Evolutionary conservation across 148 eudicot genomes (phyloP).

Genomic region (Rhododendron griersonianum): DNA sequence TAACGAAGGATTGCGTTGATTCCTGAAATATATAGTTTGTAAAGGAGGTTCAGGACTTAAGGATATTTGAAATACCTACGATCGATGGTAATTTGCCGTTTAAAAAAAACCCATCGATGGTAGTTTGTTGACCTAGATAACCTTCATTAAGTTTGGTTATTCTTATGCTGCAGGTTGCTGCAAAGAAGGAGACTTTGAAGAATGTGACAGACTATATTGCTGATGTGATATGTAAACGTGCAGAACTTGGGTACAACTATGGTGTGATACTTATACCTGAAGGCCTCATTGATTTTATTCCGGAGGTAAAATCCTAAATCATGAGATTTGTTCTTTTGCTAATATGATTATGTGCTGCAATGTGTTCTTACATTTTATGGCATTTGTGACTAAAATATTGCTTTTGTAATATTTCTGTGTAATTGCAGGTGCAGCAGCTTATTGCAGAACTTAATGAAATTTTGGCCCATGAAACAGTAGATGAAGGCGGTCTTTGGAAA

Average conservation of each 20-base stretch:
- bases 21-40: neutral
- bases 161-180: conserved; percentile 67
- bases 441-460: conserved; percentile 85
- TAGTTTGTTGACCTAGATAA: neutral
- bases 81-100: neutral
- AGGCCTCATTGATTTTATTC: conserved; percentile 96
- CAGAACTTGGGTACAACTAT: conserved; percentile 75
- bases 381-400: neutral
- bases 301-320: conserved; percentile 52
- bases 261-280: conserved; percentile 95
- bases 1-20: neutral
- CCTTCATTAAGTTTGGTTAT: neutral
- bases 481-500: conserved; percentile 83
- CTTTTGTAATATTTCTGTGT: conserved; percentile 2
- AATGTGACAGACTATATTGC: conserved; percentile 86
- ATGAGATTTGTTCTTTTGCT: neutral
- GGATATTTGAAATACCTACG: neutral
- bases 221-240: conserved; percentile 84
- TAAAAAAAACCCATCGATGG: neutral
- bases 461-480: conserved; percentile 73
- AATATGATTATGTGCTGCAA: neutral
- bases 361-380: neutral
- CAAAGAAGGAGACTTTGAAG: conserved; percentile 77
- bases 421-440: conserved; percentile 84
- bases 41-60: neutral